These are phyloP conservation scores for Aegilops sharonensis DNA, from an alignment of 176 grass and related monocot genomes.

Conservation along the genomic window DNA sequence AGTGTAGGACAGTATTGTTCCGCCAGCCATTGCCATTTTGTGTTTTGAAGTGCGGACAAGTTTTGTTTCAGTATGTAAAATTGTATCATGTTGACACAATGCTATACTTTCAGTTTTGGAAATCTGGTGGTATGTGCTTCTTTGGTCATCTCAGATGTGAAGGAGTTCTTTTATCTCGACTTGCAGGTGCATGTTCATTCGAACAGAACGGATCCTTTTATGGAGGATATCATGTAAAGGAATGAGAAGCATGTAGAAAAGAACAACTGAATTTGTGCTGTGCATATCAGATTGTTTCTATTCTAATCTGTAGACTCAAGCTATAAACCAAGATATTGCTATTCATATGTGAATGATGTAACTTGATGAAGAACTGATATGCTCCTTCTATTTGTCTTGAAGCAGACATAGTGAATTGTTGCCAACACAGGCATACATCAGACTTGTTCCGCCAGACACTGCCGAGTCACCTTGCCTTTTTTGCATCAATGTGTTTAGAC, in stretches of 20 bases:
- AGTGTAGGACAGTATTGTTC: neutral
- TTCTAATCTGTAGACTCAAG: neutral
- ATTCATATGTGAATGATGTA: neutral
- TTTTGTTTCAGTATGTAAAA: conserved; percentile 15
- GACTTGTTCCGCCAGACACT: neutral
- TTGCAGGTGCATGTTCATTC: conserved; percentile 25
- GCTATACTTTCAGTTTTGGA: conserved; percentile 19
- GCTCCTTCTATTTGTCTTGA: too few relatives aligned
- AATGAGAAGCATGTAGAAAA: neutral
- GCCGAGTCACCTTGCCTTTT: neutral
- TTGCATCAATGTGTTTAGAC: neutral
- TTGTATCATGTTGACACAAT: conserved; percentile 17
- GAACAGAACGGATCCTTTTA: neutral
- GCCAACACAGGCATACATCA: neutral
- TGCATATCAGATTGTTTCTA: neutral
- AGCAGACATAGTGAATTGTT: neutral
- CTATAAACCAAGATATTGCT: neutral
- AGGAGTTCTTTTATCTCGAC: conserved; percentile 25
- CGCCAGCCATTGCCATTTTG: neutral
- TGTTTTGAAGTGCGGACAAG: neutral
- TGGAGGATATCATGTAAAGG: conserved; percentile 7
- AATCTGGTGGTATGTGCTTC: neutral
- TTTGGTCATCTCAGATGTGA: conserved; percentile 2
- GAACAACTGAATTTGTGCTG: neutral
- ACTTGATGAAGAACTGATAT: neutral